Percentiles rank a stretch among this genome's conserved stretches.
Conservation (phyloP, 2,329 filamentous ascomycete genomes). For the Aphanoascus verrucosus region DNA sequence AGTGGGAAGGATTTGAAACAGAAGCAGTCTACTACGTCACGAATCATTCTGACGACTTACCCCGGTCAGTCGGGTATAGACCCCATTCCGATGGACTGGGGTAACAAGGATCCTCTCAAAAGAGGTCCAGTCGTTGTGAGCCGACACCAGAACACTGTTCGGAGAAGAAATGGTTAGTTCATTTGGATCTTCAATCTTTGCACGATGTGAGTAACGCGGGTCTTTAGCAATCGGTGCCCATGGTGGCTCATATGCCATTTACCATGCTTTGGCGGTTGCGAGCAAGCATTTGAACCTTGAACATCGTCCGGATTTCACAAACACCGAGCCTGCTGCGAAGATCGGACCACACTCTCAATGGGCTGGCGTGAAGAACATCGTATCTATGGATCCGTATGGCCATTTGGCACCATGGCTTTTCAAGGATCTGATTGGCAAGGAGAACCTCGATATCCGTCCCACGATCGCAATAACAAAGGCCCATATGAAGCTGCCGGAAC, state of each 20-base stretch:
- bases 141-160: conserved; percentile 61
- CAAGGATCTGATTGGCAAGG: conserved; percentile 63
- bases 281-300: conserved; percentile 77
- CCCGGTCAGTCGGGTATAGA: conserved; percentile 90
- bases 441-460: conserved; percentile 72
- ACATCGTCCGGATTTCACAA: conserved; percentile 66
- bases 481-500: conserved; percentile 92
- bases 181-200: not conserved
- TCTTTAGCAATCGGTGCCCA: conserved; percentile 53
- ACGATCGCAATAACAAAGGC: conserved; percentile 87
- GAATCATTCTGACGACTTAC: conserved; percentile 70
- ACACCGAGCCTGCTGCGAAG: conserved; percentile 82
- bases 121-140: conserved; percentile 86
- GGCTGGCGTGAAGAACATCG: conserved; percentile 84
- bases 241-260: conserved; percentile 91
- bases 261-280: conserved; percentile 85
- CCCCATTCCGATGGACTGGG: conserved; percentile 82
- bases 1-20: conserved; percentile 7
- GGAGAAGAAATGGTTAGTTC: conserved; percentile 63
- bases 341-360: conserved; percentile 86
- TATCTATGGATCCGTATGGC: conserved; percentile 91
- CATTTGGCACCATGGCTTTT: conserved; percentile 78
- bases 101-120: conserved; percentile 59
- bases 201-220: conserved; percentile 10
- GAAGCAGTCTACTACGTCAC: conserved; percentile 36